Evolutionary conservation across 306 rosid species (phyloP).

Genomic region (Gastrolobium bilobum): DNA sequence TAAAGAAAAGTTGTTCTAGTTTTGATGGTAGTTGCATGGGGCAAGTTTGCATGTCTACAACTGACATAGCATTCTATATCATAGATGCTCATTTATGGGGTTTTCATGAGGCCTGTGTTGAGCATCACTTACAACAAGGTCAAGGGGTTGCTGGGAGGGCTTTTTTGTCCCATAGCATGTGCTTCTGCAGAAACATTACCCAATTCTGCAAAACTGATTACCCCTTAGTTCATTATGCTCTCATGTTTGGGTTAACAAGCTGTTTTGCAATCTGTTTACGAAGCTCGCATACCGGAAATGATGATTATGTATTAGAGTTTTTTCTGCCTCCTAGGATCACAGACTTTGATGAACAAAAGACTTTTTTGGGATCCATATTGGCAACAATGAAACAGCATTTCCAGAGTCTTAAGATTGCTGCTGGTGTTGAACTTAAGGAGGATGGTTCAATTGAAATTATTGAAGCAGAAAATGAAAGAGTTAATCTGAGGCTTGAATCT

Average conservation of each 20-base stretch:
- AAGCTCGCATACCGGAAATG: constrained; percentile 79
- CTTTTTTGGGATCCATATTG: constrained; percentile 76
- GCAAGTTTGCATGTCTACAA: constrained; percentile 92
- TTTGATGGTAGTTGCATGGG: constrained; percentile 95
- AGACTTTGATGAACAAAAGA: constrained; percentile 64
- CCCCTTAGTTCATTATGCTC: constrained; percentile 94
- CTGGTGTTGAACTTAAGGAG: constrained; percentile 75
- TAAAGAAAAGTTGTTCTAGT: constrained; percentile 86
- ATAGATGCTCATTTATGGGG: constrained; percentile 92
- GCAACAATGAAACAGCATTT: constrained; percentile 80
- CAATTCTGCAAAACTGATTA: constrained; percentile 87
- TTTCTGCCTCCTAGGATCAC: constrained; percentile 77
- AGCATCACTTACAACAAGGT: constrained; percentile 92
- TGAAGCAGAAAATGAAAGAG: constrained; percentile 64
- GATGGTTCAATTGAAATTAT: constrained; percentile 67
- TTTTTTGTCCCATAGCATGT: constrained; percentile 68
- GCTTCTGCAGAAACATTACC: constrained; percentile 80
- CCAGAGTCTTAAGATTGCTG: constrained; percentile 85
- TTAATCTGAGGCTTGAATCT: constrained; percentile 63
- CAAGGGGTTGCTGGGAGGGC: constrained; percentile 98
- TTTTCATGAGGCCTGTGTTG: constrained; percentile 89
- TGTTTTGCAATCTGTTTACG: constrained; percentile 85
- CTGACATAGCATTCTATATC: constrained; percentile 83
- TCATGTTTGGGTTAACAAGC: constrained; percentile 83
- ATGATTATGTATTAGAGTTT: constrained; percentile 87